Conservation (phyloP, 192 early-diverging fungal genomes). For the Rhizoclosmatium globosum region DNA sequence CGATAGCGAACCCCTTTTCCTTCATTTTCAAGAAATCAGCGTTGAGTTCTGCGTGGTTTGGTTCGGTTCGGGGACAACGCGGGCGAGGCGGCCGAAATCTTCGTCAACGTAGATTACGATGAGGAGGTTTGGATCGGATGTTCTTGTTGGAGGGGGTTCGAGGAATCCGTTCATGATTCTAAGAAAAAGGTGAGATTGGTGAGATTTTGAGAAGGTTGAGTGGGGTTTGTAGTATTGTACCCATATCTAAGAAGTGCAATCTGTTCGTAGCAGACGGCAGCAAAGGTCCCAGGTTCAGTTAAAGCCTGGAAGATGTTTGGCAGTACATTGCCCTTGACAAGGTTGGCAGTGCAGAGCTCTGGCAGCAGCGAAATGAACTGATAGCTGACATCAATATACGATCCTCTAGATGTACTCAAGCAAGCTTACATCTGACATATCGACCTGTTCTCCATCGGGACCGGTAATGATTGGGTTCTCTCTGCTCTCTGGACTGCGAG, state of each 20-base stretch:
- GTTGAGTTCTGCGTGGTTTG: neutral
- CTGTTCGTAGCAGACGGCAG: neutral
- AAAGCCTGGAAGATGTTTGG: neutral
- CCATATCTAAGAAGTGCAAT: neutral
- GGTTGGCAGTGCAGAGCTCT: neutral
- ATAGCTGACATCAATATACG: neutral
- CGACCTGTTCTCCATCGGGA: constrained; percentile 3
- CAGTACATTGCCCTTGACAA: neutral
- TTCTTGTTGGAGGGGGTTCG: neutral
- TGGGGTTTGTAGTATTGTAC: neutral
- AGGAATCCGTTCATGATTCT: neutral
- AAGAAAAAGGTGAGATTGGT: neutral
- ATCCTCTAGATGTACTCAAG: neutral
- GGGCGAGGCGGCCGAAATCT: neutral
- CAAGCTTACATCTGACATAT: constrained; percentile 1
- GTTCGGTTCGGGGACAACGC: neutral
- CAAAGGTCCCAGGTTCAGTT: neutral
- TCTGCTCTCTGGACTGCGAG: constrained; percentile 8
- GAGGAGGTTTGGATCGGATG: neutral
- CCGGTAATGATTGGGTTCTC: neutral
- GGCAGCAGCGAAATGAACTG: constrained; percentile 13
- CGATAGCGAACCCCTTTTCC: neutral
- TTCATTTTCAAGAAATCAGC: neutral
- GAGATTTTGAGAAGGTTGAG: neutral
- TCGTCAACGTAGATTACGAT: neutral